phyloP scores from a whole-genome alignment of 805 yeast species.

The Clavispora vitiphila region DNA sequence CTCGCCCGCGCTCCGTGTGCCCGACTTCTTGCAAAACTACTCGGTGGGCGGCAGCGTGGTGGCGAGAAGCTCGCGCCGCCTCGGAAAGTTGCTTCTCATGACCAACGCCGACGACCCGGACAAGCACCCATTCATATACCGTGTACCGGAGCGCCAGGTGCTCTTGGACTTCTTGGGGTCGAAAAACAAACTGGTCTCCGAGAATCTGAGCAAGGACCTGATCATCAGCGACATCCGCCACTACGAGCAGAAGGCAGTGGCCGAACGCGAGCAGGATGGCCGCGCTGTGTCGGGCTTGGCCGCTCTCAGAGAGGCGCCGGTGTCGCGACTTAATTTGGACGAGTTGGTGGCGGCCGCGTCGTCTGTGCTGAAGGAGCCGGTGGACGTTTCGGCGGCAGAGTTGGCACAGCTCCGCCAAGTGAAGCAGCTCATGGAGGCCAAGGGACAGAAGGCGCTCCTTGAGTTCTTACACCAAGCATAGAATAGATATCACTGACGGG shows the following conservation, averaged over 20 bases:
- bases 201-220: slow-evolving; percentile 11
- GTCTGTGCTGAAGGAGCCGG: slow-evolving; percentile 12
- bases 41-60: slow-evolving; percentile 31
- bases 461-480: slow-evolving; percentile 42
- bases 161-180: slow-evolving; percentile 66
- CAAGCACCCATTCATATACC: slow-evolving; percentile 46
- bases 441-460: slow-evolving; percentile 64
- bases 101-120: slow-evolving; percentile 16
- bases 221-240: slow-evolving; percentile 18
- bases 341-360: slow-evolving; percentile 43
- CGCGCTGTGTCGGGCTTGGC: slow-evolving; percentile 5
- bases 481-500: not conserved
- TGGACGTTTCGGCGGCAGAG: slow-evolving; percentile 27
- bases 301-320: not conserved
- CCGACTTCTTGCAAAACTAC: slow-evolving; percentile 29
- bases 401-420: slow-evolving; percentile 48
- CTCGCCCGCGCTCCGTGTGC: slow-evolving; percentile 27
- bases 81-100: slow-evolving; percentile 10
- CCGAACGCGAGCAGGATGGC: slow-evolving; percentile 5
- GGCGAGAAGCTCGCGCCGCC: slow-evolving; percentile 19
- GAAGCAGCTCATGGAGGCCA: slow-evolving; percentile 56
- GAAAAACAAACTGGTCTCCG: too few species aligned
- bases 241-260: slow-evolving; percentile 21
- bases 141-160: slow-evolving; percentile 64
- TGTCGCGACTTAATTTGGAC: slow-evolving; percentile 36